These are phyloP conservation scores for Domatiomyces catenatus DNA, from an alignment of 2,329 filamentous ascomycete species.

Conservation along the genomic window DNA sequence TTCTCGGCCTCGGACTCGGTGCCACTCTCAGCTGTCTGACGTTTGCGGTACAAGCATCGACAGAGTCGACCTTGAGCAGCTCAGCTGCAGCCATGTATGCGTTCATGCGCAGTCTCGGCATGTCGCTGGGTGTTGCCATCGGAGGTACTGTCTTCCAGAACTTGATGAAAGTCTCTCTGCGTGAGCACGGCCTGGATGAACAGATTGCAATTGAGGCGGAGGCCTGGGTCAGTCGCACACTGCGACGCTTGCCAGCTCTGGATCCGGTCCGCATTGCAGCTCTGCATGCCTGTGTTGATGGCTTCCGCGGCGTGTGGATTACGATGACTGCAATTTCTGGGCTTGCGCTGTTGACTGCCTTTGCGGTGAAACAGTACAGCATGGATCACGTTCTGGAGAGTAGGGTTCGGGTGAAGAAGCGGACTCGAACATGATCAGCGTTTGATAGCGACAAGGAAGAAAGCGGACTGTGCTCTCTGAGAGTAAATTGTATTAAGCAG, in stretches of 20 bases:
- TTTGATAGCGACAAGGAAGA: no score
- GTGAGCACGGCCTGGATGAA: background rate
- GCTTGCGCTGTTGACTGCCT: background rate
- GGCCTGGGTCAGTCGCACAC: constrained; percentile 1
- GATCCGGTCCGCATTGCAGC: constrained; percentile 1
- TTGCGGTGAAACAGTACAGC: background rate
- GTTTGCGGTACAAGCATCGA: constrained; percentile 26
- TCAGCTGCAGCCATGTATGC: constrained; percentile 26
- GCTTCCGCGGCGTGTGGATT: constrained; percentile 8
- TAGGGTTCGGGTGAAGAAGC: background rate
- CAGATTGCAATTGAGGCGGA: background rate
- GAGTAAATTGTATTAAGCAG: no score
- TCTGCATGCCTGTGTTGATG: constrained; percentile 5
- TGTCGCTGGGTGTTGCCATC: constrained; percentile 30
- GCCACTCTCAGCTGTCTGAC: constrained; percentile 28
- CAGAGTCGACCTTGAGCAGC: constrained; percentile 19
- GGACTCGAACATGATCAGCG: background rate
- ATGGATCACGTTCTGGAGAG: background rate
- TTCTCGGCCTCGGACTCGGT: constrained; percentile 29
- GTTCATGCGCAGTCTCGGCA: constrained; percentile 28
- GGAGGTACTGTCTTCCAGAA: constrained; percentile 29
- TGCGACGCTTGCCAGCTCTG: constrained; percentile 1
- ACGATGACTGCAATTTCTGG: background rate
- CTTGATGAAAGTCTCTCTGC: background rate
- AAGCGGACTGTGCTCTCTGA: no score